Conservation (phyloP, 352 stramenopile species). For the Globisporangium sylvaticum region DNA sequence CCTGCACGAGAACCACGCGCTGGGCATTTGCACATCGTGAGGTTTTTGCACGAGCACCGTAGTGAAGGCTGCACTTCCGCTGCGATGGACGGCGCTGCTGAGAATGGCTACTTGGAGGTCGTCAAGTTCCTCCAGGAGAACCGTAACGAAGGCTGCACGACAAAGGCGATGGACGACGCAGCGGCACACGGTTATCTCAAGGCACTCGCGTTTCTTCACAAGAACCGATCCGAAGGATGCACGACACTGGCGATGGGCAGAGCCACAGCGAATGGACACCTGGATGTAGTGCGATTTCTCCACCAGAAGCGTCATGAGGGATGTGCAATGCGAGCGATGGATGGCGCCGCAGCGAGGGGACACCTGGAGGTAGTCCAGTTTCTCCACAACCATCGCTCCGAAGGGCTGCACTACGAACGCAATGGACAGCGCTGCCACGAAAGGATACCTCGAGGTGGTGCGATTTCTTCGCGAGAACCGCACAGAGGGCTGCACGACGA, state of each 20-base stretch:
- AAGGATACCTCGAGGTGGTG: neutral
- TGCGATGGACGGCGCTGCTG: neutral
- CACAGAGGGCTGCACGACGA: neutral
- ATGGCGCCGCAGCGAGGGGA: neutral
- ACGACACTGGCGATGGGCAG: neutral
- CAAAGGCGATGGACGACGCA: neutral
- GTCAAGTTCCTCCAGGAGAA: slow-evolving; percentile 7
- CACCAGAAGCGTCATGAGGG: neutral
- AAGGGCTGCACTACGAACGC: neutral
- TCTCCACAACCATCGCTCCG: neutral
- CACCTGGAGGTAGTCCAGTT: neutral
- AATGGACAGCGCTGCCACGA: neutral
- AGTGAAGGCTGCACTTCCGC: neutral
- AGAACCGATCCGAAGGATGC: neutral
- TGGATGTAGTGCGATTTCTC: neutral
- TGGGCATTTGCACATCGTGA: neutral
- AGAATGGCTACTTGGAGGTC: neutral
- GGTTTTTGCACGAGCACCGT: neutral
- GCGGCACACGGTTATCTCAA: neutral
- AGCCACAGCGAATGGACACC: neutral
- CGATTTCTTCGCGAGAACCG: neutral
- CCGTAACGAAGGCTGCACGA: slow-evolving; percentile 3
- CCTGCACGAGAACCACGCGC: neutral
- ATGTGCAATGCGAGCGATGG: neutral
- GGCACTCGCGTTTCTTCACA: neutral